A percentile compares a stretch with the other conserved stretches of the same genome.
phyloP scores from a whole-genome alignment of 2,329 filamentous ascomycete species.

The Fusarium haematococcum region DNA sequence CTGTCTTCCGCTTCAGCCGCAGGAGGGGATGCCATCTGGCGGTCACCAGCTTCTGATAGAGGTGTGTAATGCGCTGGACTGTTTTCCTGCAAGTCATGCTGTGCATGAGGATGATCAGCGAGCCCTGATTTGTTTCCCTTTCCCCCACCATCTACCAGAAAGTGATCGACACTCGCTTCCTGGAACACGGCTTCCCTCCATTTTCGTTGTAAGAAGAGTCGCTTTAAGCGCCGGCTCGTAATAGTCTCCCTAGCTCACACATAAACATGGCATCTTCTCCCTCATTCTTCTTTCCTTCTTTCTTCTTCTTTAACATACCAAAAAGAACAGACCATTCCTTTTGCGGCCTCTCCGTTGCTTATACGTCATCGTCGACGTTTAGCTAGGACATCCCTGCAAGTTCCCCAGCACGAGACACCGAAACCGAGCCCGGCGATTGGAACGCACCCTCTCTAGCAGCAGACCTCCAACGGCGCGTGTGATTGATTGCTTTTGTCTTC shows the following conservation, averaged over 20 bases:
- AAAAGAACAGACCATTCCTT: background rate
- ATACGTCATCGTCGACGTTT: constrained; percentile 26
- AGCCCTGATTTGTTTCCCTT: constrained; percentile 4
- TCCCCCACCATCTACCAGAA: background rate
- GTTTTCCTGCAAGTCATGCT: background rate
- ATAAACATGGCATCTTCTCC: background rate
- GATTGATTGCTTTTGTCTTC: constrained; percentile 6
- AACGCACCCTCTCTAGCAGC: background rate
- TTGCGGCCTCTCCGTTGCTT: background rate
- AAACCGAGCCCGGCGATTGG: constrained; percentile 11
- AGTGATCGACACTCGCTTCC: constrained; percentile 2
- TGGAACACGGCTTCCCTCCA: background rate
- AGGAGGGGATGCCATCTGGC: background rate
- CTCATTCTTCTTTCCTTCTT: background rate
- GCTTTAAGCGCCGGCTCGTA: background rate
- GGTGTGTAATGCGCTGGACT: background rate
- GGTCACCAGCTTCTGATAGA: background rate
- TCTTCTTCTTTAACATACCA: background rate
- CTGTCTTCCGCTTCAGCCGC: constrained; percentile 1
- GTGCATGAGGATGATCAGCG: constrained; percentile 1
- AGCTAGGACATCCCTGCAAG: constrained; percentile 26
- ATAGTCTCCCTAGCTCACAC: background rate
- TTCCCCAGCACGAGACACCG: constrained; percentile 23
- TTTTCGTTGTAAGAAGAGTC: background rate
- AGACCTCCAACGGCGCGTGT: constrained; percentile 11